phyloP scores from a whole-genome alignment of 2,329 filamentous ascomycete genomes.

The Myriosclerotinia scirpicola region DNA sequence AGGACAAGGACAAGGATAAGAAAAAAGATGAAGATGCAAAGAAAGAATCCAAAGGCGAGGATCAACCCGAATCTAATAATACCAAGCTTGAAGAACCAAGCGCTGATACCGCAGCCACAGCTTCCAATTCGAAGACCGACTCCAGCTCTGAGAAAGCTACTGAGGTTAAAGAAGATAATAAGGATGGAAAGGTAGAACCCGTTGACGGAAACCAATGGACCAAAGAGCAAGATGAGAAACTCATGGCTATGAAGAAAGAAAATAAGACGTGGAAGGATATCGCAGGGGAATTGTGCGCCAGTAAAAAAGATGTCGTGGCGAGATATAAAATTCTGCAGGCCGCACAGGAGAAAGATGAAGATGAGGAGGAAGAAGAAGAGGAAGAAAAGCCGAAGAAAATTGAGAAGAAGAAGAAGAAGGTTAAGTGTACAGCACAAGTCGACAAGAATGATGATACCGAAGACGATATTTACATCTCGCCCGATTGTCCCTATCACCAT shows the following conservation, averaged over 20 bases:
- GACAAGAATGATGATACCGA: conserved; percentile 14
- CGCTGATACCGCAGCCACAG: conserved; percentile 17
- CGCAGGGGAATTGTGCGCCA: conserved; percentile 19
- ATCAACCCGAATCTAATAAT: not conserved
- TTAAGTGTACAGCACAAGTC: not conserved
- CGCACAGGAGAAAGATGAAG: conserved; percentile 17
- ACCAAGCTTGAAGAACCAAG: conserved; percentile 1
- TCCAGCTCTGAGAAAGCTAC: not conserved
- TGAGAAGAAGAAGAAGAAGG: not conserved
- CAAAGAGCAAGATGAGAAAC: conserved; percentile 33
- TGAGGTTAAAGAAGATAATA: conserved; percentile 9
- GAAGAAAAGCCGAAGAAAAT: not conserved
- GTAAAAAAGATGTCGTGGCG: conserved; percentile 27
- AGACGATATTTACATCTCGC: conserved; percentile 7
- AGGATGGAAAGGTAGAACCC: conserved; percentile 14
- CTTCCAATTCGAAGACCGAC: conserved; percentile 14
- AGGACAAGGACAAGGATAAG: conserved; percentile 2
- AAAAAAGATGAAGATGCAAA: conserved; percentile 2
- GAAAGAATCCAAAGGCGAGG: conserved; percentile 12
- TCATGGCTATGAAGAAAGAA: conserved; percentile 34
- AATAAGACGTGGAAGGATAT: conserved; percentile 36
- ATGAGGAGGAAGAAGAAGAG: not conserved
- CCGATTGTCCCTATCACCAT: conserved; percentile 11
- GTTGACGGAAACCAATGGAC: conserved; percentile 29
- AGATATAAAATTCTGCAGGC: conserved; percentile 29